Evolutionary conservation across 2,329 filamentous ascomycete species (phyloP).

Genomic region (Delphinella strobiligena): DNA sequence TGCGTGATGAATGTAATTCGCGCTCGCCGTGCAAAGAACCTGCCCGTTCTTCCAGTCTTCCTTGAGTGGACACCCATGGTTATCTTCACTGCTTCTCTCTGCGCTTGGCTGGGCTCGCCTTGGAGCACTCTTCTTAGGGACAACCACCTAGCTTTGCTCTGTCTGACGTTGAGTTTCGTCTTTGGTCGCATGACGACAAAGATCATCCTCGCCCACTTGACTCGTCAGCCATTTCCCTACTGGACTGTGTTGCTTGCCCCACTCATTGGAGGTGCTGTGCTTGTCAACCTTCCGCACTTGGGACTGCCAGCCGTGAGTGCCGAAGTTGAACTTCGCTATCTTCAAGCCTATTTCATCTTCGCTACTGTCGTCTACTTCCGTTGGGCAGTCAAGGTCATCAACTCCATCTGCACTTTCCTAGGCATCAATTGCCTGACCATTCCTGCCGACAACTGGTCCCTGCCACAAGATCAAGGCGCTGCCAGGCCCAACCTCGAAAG

Average conservation of each 20-base stretch:
- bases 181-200: slow-evolving; percentile 98
- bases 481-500: not conserved
- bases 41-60: slow-evolving; percentile 72
- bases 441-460: slow-evolving; percentile 23
- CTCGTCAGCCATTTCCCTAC: slow-evolving; percentile 86
- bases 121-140: slow-evolving; percentile 69
- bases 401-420: slow-evolving; percentile 79
- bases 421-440: slow-evolving; percentile 95
- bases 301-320: slow-evolving; percentile 54
- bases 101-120: slow-evolving; percentile 80
- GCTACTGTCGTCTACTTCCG: slow-evolving; percentile 76
- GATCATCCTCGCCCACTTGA: slow-evolving; percentile 93
- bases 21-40: slow-evolving; percentile 58
- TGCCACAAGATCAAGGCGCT: not conserved
- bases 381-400: slow-evolving; percentile 86
- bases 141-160: slow-evolving; percentile 86
- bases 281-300: slow-evolving; percentile 71
- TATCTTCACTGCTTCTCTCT: slow-evolving; percentile 62
- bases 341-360: slow-evolving; percentile 75
- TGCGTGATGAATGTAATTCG: slow-evolving; percentile 77
- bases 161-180: slow-evolving; percentile 87
- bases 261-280: slow-evolving; percentile 69
- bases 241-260: slow-evolving; percentile 89
- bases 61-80: slow-evolving; percentile 88
- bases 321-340: slow-evolving; percentile 61